phyloP scores from a whole-genome alignment of 192 early-diverging fungal genomes.

The Coemansia nantahalensis region DNA sequence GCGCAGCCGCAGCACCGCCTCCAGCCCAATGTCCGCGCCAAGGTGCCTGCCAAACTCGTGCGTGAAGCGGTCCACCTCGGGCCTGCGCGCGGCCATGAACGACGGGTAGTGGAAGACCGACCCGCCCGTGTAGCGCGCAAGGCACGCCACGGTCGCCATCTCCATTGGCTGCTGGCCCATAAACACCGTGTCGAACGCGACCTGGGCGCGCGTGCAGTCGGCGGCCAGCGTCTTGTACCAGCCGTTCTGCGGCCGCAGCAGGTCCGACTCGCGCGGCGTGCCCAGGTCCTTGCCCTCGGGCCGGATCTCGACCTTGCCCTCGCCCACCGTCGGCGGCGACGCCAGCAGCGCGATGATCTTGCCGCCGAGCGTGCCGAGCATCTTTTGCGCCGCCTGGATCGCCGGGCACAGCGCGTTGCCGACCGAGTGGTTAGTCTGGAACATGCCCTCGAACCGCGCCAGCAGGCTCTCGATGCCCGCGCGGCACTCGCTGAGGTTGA shows the following conservation, averaged over 20 bases:
- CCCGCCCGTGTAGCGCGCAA: constrained; percentile 81
- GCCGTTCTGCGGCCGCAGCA: constrained; percentile 75
- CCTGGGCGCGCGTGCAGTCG: constrained; percentile 85
- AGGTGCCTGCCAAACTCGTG: constrained; percentile 81
- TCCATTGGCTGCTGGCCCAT: constrained; percentile 85
- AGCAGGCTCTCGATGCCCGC: constrained; percentile 70
- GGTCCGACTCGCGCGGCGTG: constrained; percentile 83
- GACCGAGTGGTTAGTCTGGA: constrained; percentile 73
- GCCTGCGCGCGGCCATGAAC: constrained; percentile 77
- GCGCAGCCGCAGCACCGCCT: constrained; percentile 91
- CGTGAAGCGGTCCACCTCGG: constrained; percentile 81
- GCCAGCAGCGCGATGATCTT: constrained; percentile 84
- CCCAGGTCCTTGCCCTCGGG: constrained; percentile 86
- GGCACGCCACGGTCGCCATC: constrained; percentile 71
- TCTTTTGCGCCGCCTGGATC: constrained; percentile 75
- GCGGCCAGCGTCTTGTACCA: constrained; percentile 95
- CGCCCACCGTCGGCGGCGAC: constrained; percentile 77
- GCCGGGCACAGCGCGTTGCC: constrained; percentile 82
- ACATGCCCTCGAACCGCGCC: constrained; percentile 76
- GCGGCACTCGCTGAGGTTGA: constrained; percentile 83
- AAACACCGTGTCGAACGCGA: constrained; percentile 84
- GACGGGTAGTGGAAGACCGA: constrained; percentile 85
- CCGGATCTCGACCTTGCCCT: constrained; percentile 76
- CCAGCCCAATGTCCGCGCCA: constrained; percentile 74
- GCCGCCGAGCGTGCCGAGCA: constrained; percentile 83